Conservation (phyloP, 495 filamentous ascomycete species). For the Hamigera avellanea region DNA sequence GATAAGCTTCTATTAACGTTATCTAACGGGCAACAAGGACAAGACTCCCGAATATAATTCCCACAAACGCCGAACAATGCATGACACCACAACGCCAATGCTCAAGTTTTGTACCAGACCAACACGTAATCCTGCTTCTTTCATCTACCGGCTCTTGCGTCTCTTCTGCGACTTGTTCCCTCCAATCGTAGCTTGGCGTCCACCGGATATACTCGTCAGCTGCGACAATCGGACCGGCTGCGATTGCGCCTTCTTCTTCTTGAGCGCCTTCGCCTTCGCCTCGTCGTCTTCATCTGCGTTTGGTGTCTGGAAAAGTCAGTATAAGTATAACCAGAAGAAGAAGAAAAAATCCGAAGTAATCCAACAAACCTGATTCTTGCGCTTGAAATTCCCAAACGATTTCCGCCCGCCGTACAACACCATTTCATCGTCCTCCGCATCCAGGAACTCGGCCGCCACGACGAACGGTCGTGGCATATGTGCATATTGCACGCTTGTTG, state of each 20-base stretch:
- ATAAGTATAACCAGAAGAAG: too few relatives aligned
- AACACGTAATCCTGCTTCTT: too few relatives aligned
- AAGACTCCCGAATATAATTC: too few relatives aligned
- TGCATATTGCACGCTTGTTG: slow-evolving; percentile 2
- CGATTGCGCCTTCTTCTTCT: slow-evolving; percentile 5
- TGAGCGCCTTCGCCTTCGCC: slow-evolving; percentile 6
- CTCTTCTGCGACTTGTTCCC: slow-evolving; percentile 27
- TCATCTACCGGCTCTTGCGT: slow-evolving; percentile 20
- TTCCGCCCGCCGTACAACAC: slow-evolving; percentile 24
- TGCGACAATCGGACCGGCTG: slow-evolving; percentile 9
- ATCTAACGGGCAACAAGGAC: too few relatives aligned
- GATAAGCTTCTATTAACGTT: too few relatives aligned
- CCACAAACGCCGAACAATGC: too few relatives aligned
- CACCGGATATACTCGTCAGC: slow-evolving; percentile 27
- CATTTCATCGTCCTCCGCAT: slow-evolving; percentile 22
- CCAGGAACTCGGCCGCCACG: slow-evolving; percentile 24
- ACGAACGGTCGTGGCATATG: slow-evolving; percentile 16
- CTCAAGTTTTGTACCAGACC: too few relatives aligned
- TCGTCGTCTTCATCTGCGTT: too few relatives aligned
- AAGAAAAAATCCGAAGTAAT: too few relatives aligned
- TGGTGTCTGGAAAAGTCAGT: too few relatives aligned
- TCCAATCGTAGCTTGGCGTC: slow-evolving; percentile 5
- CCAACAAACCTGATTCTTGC: too few relatives aligned
- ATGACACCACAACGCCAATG: too few relatives aligned
- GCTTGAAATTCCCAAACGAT: slow-evolving; percentile 28